A percentile compares a stretch with the other conserved stretches of the same genome.
phyloP scores from a whole-genome alignment of 2,329 filamentous ascomycete genomes.

The Colletotrichum nymphaeae region DNA sequence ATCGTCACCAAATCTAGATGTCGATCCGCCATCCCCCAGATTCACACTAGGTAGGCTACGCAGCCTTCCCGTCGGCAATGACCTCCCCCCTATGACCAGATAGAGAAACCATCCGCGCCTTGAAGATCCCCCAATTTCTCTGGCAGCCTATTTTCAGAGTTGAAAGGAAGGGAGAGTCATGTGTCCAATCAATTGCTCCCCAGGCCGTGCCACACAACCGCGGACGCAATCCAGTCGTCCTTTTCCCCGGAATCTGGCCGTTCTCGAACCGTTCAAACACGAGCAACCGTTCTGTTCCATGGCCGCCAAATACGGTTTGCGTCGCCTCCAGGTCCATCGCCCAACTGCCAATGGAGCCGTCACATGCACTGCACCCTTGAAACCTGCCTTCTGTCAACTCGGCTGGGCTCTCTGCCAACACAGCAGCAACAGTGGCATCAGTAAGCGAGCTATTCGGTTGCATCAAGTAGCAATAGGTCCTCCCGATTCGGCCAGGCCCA shows the following conservation, averaged over 20 bases:
- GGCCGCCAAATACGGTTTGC: constrained; percentile 11
- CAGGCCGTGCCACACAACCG: neutral
- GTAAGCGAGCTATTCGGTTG: constrained; percentile 15
- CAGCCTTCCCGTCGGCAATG: neutral
- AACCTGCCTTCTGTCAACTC: constrained; percentile 6
- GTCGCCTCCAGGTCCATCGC: neutral
- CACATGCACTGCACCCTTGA: constrained; percentile 21
- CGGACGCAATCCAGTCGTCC: neutral
- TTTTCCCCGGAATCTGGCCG: constrained; percentile 8
- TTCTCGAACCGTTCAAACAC: neutral
- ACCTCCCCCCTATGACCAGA: neutral
- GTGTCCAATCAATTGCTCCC: neutral
- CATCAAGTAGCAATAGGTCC: neutral
- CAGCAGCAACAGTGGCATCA: constrained; percentile 3
- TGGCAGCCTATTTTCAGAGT: neutral
- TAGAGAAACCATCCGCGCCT: neutral
- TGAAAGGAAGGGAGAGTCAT: neutral
- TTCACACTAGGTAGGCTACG: neutral
- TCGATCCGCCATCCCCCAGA: neutral
- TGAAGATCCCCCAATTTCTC: neutral
- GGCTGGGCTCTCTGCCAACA: constrained; percentile 13
- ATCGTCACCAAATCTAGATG: neutral
- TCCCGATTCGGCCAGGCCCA: neutral
- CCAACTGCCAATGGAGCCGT: constrained; percentile 18
- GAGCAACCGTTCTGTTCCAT: neutral